Evolutionary conservation across 129 eudicot genomes (phyloP).

Genomic region (Kitagawia praeruptora): DNA sequence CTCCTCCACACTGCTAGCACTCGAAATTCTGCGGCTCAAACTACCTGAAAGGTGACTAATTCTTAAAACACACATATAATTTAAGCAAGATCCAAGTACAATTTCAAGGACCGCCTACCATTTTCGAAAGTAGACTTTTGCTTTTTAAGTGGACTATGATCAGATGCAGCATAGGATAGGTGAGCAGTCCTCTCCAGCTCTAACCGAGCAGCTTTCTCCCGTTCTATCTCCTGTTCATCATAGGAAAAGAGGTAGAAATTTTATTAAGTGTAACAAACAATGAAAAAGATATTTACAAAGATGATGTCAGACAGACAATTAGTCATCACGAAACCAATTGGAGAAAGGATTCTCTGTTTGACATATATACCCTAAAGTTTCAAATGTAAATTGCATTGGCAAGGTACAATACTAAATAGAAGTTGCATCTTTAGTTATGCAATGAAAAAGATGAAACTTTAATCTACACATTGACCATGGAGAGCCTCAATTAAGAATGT

Average conservation of each 20-base stretch:
- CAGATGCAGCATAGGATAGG: conserved; percentile 39
- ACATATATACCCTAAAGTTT: neutral
- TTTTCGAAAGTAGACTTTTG: conserved; percentile 44
- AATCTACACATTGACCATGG: neutral
- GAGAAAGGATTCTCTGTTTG: neutral
- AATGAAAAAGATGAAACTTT: neutral
- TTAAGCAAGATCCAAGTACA: neutral
- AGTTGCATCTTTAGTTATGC: neutral
- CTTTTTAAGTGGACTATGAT: conserved; percentile 39
- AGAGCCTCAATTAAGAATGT: neutral
- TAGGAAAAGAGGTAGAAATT: conserved; percentile 10
- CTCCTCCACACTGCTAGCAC: conserved; percentile 87
- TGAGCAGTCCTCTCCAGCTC: conserved; percentile 67
- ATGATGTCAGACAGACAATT: neutral
- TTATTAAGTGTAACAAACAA: neutral
- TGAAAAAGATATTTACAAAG: neutral
- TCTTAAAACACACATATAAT: neutral
- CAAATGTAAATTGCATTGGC: neutral
- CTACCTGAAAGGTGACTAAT: conserved; percentile 34
- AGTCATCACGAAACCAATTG: neutral
- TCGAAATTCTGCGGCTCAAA: conserved; percentile 68
- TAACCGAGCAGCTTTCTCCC: conserved; percentile 64
- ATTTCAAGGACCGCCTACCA: conserved; percentile 29
- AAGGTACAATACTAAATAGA: neutral
- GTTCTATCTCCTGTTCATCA: conserved; percentile 60